phyloP scores from a whole-genome alignment of 805 yeast genomes.

The Metschnikowia sp. region DNA sequence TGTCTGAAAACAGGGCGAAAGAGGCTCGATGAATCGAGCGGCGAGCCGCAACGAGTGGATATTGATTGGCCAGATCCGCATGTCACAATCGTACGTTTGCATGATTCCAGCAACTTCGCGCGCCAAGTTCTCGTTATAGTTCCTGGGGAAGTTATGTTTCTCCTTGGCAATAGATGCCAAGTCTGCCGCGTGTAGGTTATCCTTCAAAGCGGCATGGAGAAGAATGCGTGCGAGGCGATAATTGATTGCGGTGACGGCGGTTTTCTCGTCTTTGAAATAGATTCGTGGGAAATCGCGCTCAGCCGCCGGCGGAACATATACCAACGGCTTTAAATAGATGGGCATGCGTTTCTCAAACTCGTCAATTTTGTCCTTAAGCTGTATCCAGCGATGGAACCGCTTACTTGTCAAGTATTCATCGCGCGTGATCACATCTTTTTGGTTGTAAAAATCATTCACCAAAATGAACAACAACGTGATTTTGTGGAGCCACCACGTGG shows the following conservation, averaged over 20 bases:
- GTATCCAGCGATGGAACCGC: conserved; percentile 26
- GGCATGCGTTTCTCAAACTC: conserved; percentile 32
- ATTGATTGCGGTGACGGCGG: conserved; percentile 32
- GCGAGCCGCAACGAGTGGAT: conserved; percentile 32
- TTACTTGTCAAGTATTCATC: conserved; percentile 25
- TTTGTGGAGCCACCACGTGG: conserved; percentile 38
- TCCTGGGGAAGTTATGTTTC: conserved; percentile 22
- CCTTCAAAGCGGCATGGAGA: conserved; percentile 23
- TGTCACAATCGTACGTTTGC: conserved; percentile 34
- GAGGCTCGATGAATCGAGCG: conserved; percentile 8
- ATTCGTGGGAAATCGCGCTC: conserved; percentile 29
- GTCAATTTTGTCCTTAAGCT: conserved; percentile 23
- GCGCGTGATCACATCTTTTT: conserved; percentile 23
- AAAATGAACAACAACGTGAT: conserved; percentile 25
- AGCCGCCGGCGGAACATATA: conserved; percentile 25
- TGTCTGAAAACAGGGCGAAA: conserved; percentile 11
- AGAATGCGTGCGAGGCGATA: conserved; percentile 28
- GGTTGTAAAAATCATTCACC: conserved; percentile 29
- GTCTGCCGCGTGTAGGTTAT: conserved; percentile 8
- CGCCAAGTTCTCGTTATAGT: conserved; percentile 26
- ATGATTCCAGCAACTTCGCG: conserved; percentile 38
- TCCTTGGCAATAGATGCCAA: conserved; percentile 21
- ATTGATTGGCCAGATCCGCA: conserved; percentile 33
- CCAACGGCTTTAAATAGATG: conserved; percentile 27
- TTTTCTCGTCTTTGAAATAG: conserved; percentile 33